Evolutionary conservation across 495 filamentous ascomycete genomes (phyloP), one percentile per base, ranked within the genome.

Genomic region (Annulohypoxylon bovei): DNA sequence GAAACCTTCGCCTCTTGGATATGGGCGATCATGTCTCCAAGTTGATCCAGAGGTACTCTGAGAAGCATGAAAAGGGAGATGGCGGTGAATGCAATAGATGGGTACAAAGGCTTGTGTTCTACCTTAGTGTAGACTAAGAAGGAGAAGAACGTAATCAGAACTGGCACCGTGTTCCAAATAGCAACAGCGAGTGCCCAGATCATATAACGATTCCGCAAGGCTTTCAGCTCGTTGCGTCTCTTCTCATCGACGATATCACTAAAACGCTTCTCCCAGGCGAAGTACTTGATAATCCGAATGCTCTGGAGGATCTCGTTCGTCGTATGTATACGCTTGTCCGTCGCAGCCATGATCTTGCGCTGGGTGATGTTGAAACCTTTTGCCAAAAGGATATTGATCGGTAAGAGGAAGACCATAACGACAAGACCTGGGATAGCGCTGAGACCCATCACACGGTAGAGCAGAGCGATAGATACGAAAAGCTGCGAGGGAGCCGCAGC

Each of bases 201-300:
- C 56, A 97, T 89, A 78, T 97, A 99, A 63, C 93, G 87, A 22
- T 83, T 87, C 32, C 95, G 89, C 69, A 98, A 75, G 28, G 90
- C 88, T 67, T 86, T 88, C 25, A 99, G 83, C 77, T 99, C 96
- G 3, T 86, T 86, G 16, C 83, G 82, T 54, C 96, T 87, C 76
- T 96, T 97, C 77, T 97, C 95, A 65, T 94, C 88, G 14, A 99
- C 93, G 57, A 93, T 89, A 16, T 89, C 87, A 47, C 90, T 86
- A 79, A 97, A 99, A 7, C 96, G 91, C 65, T 92, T 89, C 78
- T 99, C 96, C 96, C 96, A 99, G 1, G 96, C 95, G 77, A 99
- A 99, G 79, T 94, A 99, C 78, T 99, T 99, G 87, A 99, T 98
- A 73, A 99, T 98, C 32, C 96, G 88, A 70, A 99, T 98, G 70